These are phyloP conservation scores for Onygena corvina DNA, from an alignment of 2,329 filamentous ascomycete species.

Conservation along the genomic window DNA sequence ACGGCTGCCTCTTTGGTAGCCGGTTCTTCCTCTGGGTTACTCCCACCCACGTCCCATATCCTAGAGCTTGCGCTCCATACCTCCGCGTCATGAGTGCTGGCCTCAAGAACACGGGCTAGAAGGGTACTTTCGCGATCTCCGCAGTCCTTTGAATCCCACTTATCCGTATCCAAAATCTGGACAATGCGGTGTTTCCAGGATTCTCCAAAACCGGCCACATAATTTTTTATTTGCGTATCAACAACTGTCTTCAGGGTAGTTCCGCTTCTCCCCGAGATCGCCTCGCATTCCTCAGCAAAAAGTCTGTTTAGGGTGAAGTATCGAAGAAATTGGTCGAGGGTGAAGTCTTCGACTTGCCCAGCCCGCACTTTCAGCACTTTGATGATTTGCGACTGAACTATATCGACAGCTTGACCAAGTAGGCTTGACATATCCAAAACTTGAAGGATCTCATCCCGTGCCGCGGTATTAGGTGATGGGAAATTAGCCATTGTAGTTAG, in stretches of 20 bases:
- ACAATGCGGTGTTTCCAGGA: constrained; percentile 46
- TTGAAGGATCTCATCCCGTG: constrained; percentile 50
- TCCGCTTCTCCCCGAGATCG: constrained; percentile 51
- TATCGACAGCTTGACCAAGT: constrained; percentile 54
- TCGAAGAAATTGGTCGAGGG: constrained; percentile 46
- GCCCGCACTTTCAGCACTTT: constrained; percentile 53
- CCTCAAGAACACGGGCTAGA: constrained; percentile 44
- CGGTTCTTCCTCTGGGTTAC: constrained; percentile 18
- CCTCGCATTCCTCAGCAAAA: constrained; percentile 56
- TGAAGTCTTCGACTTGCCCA: constrained; percentile 46
- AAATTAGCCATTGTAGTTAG: constrained; percentile 32
- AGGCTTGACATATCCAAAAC: constrained; percentile 54
- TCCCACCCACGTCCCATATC: constrained; percentile 38
- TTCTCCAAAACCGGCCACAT: constrained; percentile 47
- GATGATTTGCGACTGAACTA: constrained; percentile 51
- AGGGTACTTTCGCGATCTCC: constrained; percentile 40
- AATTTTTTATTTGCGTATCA: constrained; percentile 51
- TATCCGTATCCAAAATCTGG: constrained; percentile 48
- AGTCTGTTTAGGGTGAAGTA: constrained; percentile 53
- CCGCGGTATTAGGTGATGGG: constrained; percentile 20
- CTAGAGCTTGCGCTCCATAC: constrained; percentile 42
- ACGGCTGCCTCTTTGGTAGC: constrained; percentile 28
- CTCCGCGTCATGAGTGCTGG: constrained; percentile 47
- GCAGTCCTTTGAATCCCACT: constrained; percentile 55
- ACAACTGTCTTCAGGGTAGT: constrained; percentile 48